These are phyloP conservation scores for Lasiosphaeria ovina DNA, from an alignment of 495 filamentous ascomycete genomes.

Conservation along the genomic window DNA sequence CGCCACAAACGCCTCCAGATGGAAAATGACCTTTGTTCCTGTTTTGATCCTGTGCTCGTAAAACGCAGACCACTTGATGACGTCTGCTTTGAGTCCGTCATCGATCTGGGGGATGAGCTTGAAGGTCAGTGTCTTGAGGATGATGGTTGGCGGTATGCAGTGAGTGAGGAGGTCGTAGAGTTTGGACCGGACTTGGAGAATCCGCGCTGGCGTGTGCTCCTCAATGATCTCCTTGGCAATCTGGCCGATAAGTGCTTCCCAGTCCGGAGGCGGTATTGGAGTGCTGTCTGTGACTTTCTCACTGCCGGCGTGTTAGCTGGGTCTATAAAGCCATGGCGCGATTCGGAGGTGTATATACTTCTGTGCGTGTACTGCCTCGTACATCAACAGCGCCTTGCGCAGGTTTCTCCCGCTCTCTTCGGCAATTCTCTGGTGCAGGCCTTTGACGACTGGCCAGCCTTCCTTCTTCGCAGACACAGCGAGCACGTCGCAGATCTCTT, in stretches of 20 bases:
- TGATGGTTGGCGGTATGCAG: conserved; percentile 90
- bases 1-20: conserved; percentile 95
- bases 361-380: conserved; percentile 92
- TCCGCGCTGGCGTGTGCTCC: conserved; percentile 81
- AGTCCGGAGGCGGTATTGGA: conserved; percentile 89
- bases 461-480: conserved; percentile 72
- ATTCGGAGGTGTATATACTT: conserved; percentile 60
- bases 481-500: conserved; percentile 77
- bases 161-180: conserved; percentile 95
- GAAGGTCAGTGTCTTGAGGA: conserved; percentile 91
- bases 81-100: conserved; percentile 82
- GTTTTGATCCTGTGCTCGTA: conserved; percentile 91
- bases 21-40: conserved; percentile 95
- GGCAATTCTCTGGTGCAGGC: conserved; percentile 78
- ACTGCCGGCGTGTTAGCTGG: conserved; percentile 44
- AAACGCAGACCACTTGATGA: conserved; percentile 94
- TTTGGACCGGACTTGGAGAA: conserved; percentile 84
- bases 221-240: conserved; percentile 88
- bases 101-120: conserved; percentile 85
- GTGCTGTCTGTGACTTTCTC: conserved; percentile 88
- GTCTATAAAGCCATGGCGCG: neutral
- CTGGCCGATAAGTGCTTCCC: conserved; percentile 84
- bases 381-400: conserved; percentile 87
- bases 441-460: conserved; percentile 66
- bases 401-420: conserved; percentile 91